A percentile compares a stretch with the other conserved stretches of the same genome.
Evolutionary conservation across 1,139 yeast species (phyloP).

Genomic region (Diutina mesorugosa): DNA sequence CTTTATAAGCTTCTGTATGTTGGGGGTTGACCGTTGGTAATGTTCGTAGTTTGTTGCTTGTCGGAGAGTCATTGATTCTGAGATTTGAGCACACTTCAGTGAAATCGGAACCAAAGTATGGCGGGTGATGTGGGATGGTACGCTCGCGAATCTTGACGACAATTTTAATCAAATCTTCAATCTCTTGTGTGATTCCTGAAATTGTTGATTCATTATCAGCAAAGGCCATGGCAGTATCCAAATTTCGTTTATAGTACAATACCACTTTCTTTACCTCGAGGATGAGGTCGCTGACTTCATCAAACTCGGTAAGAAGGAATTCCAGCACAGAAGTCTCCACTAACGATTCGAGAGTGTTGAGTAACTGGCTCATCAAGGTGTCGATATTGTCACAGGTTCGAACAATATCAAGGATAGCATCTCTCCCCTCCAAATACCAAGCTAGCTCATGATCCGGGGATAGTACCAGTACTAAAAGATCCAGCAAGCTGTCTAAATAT

Average conservation of each 20-base stretch:
- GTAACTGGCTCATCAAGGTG: not conserved
- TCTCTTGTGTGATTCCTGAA: not conserved
- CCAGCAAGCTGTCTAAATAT: not conserved
- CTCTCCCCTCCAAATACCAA: not conserved
- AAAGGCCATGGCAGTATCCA: constrained; percentile 1
- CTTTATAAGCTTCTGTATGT: not conserved
- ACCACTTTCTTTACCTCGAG: constrained; percentile 1
- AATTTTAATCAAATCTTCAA: not conserved
- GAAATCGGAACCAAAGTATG: not conserved
- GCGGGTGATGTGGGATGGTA: not conserved
- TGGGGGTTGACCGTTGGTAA: not conserved
- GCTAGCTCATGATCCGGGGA: not conserved
- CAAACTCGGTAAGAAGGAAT: not conserved
- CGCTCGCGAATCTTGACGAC: not conserved
- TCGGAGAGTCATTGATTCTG: not conserved
- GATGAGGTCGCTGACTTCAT: not conserved
- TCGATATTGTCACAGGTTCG: not conserved
- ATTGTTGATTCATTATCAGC: not conserved
- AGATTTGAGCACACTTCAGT: not conserved
- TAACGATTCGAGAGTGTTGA: not conserved
- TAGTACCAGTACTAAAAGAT: not conserved
- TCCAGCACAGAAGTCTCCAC: not conserved
- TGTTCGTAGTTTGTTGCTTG: not conserved
- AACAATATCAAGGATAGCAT: not conserved
- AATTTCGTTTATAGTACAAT: not conserved